Percentiles rank a stretch among this genome's conserved stretches.
Conservation (phyloP, 1,284 basidiomycete species). For the Melanopsichium pennsylvanicum region DNA sequence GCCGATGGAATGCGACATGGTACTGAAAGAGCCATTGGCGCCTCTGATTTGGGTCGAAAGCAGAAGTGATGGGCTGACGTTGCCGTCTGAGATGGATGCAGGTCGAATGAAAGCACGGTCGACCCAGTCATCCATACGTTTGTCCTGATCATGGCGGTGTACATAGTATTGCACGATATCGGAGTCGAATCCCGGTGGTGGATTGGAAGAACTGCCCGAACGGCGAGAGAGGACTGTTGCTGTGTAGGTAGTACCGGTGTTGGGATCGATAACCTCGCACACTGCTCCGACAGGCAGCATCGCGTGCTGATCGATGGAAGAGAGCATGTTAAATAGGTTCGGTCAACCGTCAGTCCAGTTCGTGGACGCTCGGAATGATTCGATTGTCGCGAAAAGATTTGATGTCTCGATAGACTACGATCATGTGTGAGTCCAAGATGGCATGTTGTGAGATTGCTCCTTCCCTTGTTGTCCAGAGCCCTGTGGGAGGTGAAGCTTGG, state of each 20-base stretch:
- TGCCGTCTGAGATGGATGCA: not conserved
- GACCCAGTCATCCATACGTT: conserved; percentile 42
- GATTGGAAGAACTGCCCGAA: conserved; percentile 24
- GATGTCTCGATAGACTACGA: too few species aligned
- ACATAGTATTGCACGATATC: conserved; percentile 37
- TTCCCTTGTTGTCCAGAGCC: too few species aligned
- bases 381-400: not conserved
- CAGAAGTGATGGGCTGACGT: not conserved
- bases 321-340: conserved; percentile 8
- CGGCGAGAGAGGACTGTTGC: conserved; percentile 29
- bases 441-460: too few species aligned
- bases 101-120: conserved; percentile 18
- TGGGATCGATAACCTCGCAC: conserved; percentile 28
- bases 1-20: conserved; percentile 4
- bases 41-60: not conserved
- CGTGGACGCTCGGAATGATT: too few species aligned
- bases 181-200: conserved; percentile 6
- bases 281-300: conserved; percentile 24
- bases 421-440: too few species aligned
- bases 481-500: too few species aligned
- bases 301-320: conserved; percentile 6
- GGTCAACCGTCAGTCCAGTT: not conserved
- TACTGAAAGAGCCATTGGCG: conserved; percentile 2
- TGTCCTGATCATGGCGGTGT: conserved; percentile 41
- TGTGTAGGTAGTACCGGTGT: not conserved